Evolutionary conservation across 2,329 filamentous ascomycete species (phyloP).

Genomic region (Boeremia lycopersici): DNA sequence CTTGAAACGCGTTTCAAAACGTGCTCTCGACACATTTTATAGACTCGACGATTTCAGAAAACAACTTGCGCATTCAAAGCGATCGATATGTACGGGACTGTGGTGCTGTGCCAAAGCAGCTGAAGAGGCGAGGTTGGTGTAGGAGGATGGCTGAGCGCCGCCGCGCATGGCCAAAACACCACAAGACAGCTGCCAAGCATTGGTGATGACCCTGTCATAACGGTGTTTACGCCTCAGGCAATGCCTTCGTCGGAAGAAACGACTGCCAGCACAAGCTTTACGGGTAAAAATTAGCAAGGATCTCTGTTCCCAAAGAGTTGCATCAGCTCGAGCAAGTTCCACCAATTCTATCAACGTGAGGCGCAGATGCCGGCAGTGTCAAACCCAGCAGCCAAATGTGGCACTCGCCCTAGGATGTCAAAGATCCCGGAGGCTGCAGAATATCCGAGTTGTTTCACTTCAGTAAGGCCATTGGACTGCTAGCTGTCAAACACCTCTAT

Average conservation of each 20-base stretch:
- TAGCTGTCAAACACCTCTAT: neutral
- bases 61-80: neutral
- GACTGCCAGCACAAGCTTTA: conserved; percentile 28
- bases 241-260: conserved; percentile 18
- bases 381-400: conserved; percentile 1
- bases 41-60: neutral
- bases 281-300: conserved; percentile 16
- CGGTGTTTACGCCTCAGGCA: conserved; percentile 31
- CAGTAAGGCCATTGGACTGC: conserved; percentile 2
- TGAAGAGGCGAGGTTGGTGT: neutral
- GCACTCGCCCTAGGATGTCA: conserved; percentile 3
- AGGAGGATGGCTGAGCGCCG: conserved; percentile 5
- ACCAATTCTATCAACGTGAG: conserved; percentile 20
- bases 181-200: conserved; percentile 27
- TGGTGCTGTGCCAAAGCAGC: neutral
- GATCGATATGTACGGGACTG: neutral
- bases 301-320: conserved; percentile 24
- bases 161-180: conserved; percentile 28
- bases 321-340: conserved; percentile 24
- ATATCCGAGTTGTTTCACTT: conserved; percentile 1
- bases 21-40: conserved; percentile 3
- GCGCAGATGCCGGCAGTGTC: conserved; percentile 26
- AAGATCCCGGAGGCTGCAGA: conserved; percentile 7
- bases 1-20: conserved; percentile 26
- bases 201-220: conserved; percentile 28